Percentiles rank a stretch among this genome's conserved stretches.
Conservation (phyloP, 345 rosid genomes). For the Leavenworthia alabamica region DNA sequence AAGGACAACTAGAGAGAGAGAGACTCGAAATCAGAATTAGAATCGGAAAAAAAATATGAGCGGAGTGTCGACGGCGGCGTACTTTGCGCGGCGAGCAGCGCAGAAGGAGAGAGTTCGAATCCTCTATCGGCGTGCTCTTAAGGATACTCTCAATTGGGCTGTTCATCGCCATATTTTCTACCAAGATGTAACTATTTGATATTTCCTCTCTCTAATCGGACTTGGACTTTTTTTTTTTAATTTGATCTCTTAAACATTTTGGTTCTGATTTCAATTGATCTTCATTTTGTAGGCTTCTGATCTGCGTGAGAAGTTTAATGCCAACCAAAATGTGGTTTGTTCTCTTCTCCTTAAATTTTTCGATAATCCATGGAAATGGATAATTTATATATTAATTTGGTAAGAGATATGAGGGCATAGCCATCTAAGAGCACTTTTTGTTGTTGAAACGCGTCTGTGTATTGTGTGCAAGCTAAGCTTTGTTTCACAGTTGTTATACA, state of each 20-base stretch:
- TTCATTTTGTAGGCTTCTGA: conserved; percentile 50
- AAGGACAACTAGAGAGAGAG: too few relatives aligned
- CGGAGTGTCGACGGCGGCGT: too few relatives aligned
- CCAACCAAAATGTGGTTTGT: conserved; percentile 74
- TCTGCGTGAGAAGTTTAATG: conserved; percentile 75
- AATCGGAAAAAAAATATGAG: conserved; percentile 3
- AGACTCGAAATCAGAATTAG: conserved; percentile 7
- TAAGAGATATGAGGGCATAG: too few relatives aligned
- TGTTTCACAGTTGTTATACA: too few relatives aligned
- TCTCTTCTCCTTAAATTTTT: background rate
- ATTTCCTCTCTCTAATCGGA: too few relatives aligned
- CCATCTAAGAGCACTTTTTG: too few relatives aligned
- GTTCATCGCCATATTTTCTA: conserved; percentile 94
- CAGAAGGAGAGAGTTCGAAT: conserved; percentile 16
- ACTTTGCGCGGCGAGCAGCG: too few relatives aligned
- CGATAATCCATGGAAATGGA: too few relatives aligned
- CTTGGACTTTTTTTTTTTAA: background rate
- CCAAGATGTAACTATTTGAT: conserved; percentile 43
- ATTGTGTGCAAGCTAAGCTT: too few relatives aligned
- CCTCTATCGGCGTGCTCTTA: too few relatives aligned
- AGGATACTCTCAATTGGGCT: conserved; percentile 91
- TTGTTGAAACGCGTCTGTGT: too few relatives aligned
- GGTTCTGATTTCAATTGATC: background rate
- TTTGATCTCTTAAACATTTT: background rate
- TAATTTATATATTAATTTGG: too few relatives aligned